Evolutionary conservation across 768 basidiomycete species (phyloP).

Genomic region (Boletus sp.): DNA sequence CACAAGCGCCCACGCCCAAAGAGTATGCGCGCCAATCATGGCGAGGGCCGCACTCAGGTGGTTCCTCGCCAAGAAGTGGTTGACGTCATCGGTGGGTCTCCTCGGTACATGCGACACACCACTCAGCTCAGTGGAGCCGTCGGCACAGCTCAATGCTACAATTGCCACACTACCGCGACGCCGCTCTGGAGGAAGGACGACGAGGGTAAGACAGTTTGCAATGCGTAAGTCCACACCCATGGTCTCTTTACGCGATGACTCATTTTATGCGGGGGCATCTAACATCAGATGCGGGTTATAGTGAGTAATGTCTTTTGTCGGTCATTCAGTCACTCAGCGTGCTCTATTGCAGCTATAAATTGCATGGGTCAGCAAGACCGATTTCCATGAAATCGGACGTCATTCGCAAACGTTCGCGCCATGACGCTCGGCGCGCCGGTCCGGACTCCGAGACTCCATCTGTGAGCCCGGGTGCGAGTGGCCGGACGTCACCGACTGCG

Average conservation of each 20-base stretch:
- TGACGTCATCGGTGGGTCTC: conserved; percentile 66
- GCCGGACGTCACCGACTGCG: conserved; percentile 62
- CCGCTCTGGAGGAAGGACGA: conserved; percentile 90
- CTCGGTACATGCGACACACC: conserved; percentile 28
- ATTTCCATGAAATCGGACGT: conserved; percentile 92
- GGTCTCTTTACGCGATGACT: conserved; percentile 12
- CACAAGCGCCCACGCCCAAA: conserved; percentile 88
- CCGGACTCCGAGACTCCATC: conserved; percentile 65
- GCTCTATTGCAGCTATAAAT: conserved; percentile 53
- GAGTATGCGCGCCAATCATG: conserved; percentile 76
- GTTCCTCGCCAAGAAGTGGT: conserved; percentile 66
- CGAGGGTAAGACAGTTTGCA: conserved; percentile 88
- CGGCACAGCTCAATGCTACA: conserved; percentile 76
- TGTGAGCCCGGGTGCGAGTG: conserved; percentile 69
- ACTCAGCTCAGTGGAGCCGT: conserved; percentile 28
- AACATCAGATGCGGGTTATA: conserved; percentile 69
- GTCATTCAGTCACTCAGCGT: conserved; percentile 6
- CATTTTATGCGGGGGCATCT: conserved; percentile 1
- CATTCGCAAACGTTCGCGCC: conserved; percentile 81
- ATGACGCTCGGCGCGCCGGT: conserved; percentile 65
- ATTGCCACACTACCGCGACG: conserved; percentile 86
- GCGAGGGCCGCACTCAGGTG: conserved; percentile 64
- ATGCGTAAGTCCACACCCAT: conserved; percentile 57
- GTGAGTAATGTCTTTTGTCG: conserved; percentile 35
- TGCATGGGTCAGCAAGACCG: conserved; percentile 81